phyloP scores from a whole-genome alignment of 176 grass and related monocot genomes.

The barley (Hordeum vulgare) region MorexV3_pseudomolecules_assembly NC_058522.1:330087325-330087824 shows the following conservation, averaged over 20 bases:
- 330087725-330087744: conserved; percentile 67
- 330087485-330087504: conserved; percentile 90
- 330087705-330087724: conserved; percentile 28
- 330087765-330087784: conserved; percentile 87
- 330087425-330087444: conserved; percentile 83
- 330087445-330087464: conserved; percentile 87
- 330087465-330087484: conserved; percentile 73
- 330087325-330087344: conserved; percentile 18
- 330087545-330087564: conserved; percentile 46
- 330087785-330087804: conserved; percentile 59
- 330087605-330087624: conserved; percentile 71
- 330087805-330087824: conserved; percentile 56
- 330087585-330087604: conserved; percentile 55
- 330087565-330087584: conserved; percentile 80
- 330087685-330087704: background rate
- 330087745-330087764: conserved; percentile 83
- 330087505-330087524: conserved; percentile 72
- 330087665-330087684: background rate
- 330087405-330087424: conserved; percentile 96
- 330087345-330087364: conserved; percentile 65
- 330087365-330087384: conserved; percentile 67
- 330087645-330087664: background rate
- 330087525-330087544: conserved; percentile 30
- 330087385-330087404: conserved; percentile 86
- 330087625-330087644: conserved; percentile 56